These are phyloP conservation scores for Diaporthe caulivora DNA, from an alignment of 2,329 filamentous ascomycete species.

Conservation along the genomic window DNA sequence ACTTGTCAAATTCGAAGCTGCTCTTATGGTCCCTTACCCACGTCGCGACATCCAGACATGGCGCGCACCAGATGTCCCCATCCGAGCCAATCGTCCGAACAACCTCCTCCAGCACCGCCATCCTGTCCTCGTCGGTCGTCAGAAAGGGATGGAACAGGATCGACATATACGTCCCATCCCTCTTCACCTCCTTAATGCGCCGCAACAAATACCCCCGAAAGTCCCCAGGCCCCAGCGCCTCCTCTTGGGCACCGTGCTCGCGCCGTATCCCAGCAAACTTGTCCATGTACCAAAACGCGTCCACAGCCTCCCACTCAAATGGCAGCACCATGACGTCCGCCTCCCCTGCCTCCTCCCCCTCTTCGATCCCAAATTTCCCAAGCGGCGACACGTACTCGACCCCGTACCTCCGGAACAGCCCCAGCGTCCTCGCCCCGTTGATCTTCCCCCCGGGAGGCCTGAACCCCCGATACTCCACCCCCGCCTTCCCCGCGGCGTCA, in stretches of 20 bases:
- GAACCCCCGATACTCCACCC: conserved; percentile 45
- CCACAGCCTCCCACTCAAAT: conserved; percentile 48
- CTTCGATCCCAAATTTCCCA: conserved; percentile 41
- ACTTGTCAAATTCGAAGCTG: conserved; percentile 29
- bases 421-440: conserved; percentile 43
- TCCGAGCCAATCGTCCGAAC: conserved; percentile 42
- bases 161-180: conserved; percentile 43
- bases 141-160: conserved; percentile 49
- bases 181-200: conserved; percentile 42
- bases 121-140: conserved; percentile 45
- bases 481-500: conserved; percentile 34
- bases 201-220: conserved; percentile 43
- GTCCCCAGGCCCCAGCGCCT: conserved; percentile 37
- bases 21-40: conserved; percentile 43
- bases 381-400: conserved; percentile 47
- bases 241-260: conserved; percentile 40
- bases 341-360: background rate
- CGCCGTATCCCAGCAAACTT: conserved; percentile 44
- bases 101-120: conserved; percentile 45
- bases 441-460: conserved; percentile 46
- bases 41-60: conserved; percentile 45
- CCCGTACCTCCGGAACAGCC: conserved; percentile 42
- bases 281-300: conserved; percentile 49
- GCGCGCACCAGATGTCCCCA: conserved; percentile 45
- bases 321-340: conserved; percentile 44